Evolutionary conservation across 2,329 filamentous ascomycete genomes (phyloP), one percentile per base, ranked within the genome.

Genomic region (Didymella lethalis): DNA sequence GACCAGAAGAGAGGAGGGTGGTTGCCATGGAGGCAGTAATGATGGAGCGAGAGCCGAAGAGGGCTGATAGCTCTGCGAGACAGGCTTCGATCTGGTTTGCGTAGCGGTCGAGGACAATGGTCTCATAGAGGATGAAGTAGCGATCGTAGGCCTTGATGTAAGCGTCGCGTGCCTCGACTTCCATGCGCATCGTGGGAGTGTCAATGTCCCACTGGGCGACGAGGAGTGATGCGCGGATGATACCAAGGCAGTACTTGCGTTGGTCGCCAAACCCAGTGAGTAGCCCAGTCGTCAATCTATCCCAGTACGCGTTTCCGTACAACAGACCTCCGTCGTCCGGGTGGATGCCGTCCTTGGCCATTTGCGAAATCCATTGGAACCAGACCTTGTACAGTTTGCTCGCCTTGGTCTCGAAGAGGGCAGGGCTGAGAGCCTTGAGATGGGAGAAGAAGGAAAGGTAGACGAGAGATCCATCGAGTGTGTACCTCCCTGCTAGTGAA

Each of bases 61-160:
- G 61, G 7, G 66, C 68, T 18, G 78, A 74, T 12, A 83, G 66
- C 51, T 82, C 80, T 18, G 72, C 66, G 29, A 82, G 70, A 49
- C 79, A 81, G 23, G 79, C 81, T 34, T 80, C 66, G 2, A 82
- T 77, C 57, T 83, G 81, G 57, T 83, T 83, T 41, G 79, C 64
- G 59, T 83, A 84, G 25, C 81, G 76, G 38, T 81, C 79, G 20
- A 84, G 73, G 7, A 82, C 76, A 16, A 83, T 78, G 0, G 77
- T 83, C 56, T 83, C 81, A 57, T 81, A 83, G 1, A 83, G 68
- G 4, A 75, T 77, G 41, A 77, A 78, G 54, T 77, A 83, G 31
- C 76, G 76, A 7, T 77, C 73, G 60, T 81, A 83, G 28, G 79
- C 75, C 18, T 59, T 59, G 18, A 68, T 41, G 46, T 73, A 73